Base-by-base conservation (phyloP, 495 filamentous ascomycete species). In the Staphylotrichum longicolle region DNA sequence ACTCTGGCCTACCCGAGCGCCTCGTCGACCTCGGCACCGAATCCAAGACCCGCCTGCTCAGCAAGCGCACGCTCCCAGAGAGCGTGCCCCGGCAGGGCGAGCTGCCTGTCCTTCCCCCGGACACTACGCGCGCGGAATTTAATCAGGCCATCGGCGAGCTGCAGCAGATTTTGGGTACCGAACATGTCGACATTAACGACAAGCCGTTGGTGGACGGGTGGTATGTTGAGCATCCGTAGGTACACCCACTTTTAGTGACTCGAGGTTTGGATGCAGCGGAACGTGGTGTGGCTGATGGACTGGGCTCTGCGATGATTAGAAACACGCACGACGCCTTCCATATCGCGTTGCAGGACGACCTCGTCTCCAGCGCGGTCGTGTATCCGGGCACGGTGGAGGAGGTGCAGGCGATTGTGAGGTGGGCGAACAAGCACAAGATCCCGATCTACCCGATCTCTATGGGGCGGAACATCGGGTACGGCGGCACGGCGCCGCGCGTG, bases 381-480 rank as follows among this genome's bases (percentile, higher is more conserved):
- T n/a, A 45, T 11, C 80, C 79, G 7, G 66, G 71, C 11, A 65
- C 65, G 27, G 75, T 76, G 2, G 69, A 65, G 30, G 77, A 83
- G 53, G 78, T 84, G 7, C 82, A 80, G 50, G 63, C 58, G 1
- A 69, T 80, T 37, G 73, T 82, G 47, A 69, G 69, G 32, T 70
- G 74, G 64, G 74, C 74, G 7, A 83, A 84, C 62, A 65, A 77
- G 50, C 73, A 74, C 59, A 50, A 64, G 7, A 74, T 85, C 12
- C 81, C 83, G 6, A 69, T 84, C 40, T 85, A 75, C 62, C 77
- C 82, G 1, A 75, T 79, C 51, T 81, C 77, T 4, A 77, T 81
- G 51, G 82, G 82, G 2, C 65, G 80, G 12, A 84, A 84, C 47
- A 55, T 76, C 5, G 81, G 81, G 12, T 85, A 86, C 64, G 84